Conservation (phyloP, 345 rosid genomes). For the Dipteronia sinensis region DNA sequence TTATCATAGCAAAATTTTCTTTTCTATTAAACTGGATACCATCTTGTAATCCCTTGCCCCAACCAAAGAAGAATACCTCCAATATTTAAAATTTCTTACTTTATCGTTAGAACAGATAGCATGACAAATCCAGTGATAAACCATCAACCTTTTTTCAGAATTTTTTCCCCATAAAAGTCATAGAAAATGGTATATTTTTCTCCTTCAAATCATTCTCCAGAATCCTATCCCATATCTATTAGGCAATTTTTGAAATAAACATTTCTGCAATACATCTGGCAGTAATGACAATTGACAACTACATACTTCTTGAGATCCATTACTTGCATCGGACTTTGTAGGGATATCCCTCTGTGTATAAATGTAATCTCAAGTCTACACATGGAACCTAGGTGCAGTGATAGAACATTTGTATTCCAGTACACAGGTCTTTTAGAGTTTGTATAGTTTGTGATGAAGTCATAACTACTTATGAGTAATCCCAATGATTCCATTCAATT, state of each 20-base stretch:
- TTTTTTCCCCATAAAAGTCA: too few relatives aligned
- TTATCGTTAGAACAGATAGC: neutral
- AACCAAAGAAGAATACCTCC: neutral
- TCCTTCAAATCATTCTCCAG: neutral
- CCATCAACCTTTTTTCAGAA: neutral
- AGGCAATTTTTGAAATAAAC: neutral
- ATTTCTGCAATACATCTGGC: neutral
- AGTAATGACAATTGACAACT: neutral
- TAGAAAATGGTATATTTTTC: neutral
- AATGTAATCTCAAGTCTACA: neutral
- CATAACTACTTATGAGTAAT: neutral
- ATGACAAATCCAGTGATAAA: neutral
- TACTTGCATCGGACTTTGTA: neutral
- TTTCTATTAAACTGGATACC: neutral
- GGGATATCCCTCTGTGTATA: neutral
- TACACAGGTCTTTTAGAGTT: neutral
- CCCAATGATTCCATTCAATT: neutral
- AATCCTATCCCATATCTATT: neutral
- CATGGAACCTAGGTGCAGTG: too few relatives aligned
- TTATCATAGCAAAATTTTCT: neutral
- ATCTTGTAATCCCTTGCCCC: neutral
- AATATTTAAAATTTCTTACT: neutral
- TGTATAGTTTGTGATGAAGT: neutral
- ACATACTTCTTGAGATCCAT: neutral
- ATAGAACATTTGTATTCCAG: too few relatives aligned